Base-by-base conservation (phyloP, 148 eudicot genomes). In the Bassia scoparia region DNA sequence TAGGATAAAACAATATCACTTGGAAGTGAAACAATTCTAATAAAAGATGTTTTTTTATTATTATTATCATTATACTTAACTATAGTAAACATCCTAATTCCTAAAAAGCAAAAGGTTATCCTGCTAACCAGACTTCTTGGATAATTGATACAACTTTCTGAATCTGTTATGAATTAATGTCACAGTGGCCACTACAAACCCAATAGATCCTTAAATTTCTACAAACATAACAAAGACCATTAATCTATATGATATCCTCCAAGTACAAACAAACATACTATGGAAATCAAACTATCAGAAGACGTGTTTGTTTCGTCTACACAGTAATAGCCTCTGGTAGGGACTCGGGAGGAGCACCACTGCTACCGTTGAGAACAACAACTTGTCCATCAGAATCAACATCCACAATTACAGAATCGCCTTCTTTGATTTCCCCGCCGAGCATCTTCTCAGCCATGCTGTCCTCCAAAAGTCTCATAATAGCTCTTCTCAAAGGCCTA, bases 381-480 rank as follows among this genome's bases (percentile, higher is more conserved):
- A 88, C 90, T 2, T 90, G 85, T 0, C 90, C 92, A 11, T 85
- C 94, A 9, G 90, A 79, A 77, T 90, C 96, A 13, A 86, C 88
- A 75, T 90, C 98, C 0, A 88, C 87, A 49, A 93, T 89, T 33
- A 87, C 96, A 0, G 96, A 90, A 59, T 93, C 98, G 3, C 94
- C 96, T 63, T 93, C 98, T 75, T 87, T 89, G 53, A 93, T 90
- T 71, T 90, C 98, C n/a, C 92, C 49, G 0, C 89, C 79, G 61
- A 93, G 90, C 96, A 93, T 90, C 83, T 88, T 93, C 84, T 93
- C 98, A 3, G 98, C 98, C 96, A 93, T 87, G 75, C 92, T 86
- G 61, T 93, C 98, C 74, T 93, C 98, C 74, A 93, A 69, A 21
- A 93, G 91, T 63, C 93, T 89, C 96, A 90, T 90, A 23, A 93